Evolutionary conservation across 257 asterid genomes (phyloP), one percentile per base, ranked within the genome.

Genomic region (Petrea volubilis): DNA sequence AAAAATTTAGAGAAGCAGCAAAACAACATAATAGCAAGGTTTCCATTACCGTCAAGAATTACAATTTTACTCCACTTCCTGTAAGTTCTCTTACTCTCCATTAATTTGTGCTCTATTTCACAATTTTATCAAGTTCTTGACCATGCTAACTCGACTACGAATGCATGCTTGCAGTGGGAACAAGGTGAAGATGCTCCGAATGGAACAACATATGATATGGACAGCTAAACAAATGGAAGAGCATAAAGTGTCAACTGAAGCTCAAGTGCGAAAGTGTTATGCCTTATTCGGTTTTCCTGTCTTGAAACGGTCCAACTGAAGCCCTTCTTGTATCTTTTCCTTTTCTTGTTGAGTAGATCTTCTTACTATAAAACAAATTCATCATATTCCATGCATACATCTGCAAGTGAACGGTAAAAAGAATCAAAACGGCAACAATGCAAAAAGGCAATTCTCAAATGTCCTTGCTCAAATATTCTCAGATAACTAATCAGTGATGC

Each of bases 31-130:
- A 58, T 4, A 1, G 12, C 11, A 29, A 29, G 27, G 44, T 58
- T 24, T 33, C 47, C 24, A 59, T 59, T 59, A 34, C 44, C 17
- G 14, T 59, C 47, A 33, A 59, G n/a, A 2, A 33, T 31, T 33
- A 59, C 25, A 58, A 58, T 1, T 58, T 58, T 15, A 58, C 44
- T 58, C 64, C 64, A 58, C 64, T 58, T 58, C 25, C 41, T n/a
- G 64, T 58, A 33, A 58, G 64, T 27, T 58, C 17, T 29, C 17
- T 11, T 40, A 40, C 46, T 34, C 63, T 57, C 9, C 40, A 57
- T 28, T 7, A 57, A 7, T 27, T 10, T 57, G 1, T 27, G 41
- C 7, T n/a, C n/a, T n/a, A 8, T 12, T 29, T 58, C 25, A 14
- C 15, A 11, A 12, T 17, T 58, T 7, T 2, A 23, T 23, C 9